These are phyloP conservation scores for Yamadazyma spencermartinsiae DNA, from an alignment of 1,139 yeast genomes.

Conservation along the genomic window DNA sequence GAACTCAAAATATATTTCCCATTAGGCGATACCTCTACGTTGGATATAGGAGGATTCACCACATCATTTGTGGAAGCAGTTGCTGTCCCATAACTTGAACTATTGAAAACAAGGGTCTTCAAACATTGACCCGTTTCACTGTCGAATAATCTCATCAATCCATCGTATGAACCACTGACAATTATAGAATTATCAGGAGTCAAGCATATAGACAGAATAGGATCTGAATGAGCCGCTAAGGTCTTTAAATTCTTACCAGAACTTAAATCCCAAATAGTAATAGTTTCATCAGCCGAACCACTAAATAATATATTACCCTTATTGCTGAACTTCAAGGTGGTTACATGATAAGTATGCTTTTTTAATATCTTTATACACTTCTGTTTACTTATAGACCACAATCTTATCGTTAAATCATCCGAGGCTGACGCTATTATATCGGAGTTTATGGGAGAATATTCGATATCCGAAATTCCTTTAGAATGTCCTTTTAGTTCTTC, in stretches of 20 bases:
- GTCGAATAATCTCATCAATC: conserved; percentile 85
- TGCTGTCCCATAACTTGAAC: conserved; percentile 57
- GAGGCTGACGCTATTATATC: conserved; percentile 77
- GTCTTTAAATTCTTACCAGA: conserved; percentile 74
- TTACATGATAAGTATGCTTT: conserved; percentile 87
- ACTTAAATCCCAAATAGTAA: conserved; percentile 84
- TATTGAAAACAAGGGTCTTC: conserved; percentile 76
- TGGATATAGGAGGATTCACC: conserved; percentile 65
- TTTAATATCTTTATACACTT: conserved; percentile 58
- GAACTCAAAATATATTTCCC: conserved; percentile 78
- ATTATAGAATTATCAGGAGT: conserved; percentile 80
- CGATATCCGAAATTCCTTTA: conserved; percentile 66
- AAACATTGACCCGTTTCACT: conserved; percentile 88
- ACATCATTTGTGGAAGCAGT: conserved; percentile 57
- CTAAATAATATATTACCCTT: conserved; percentile 79
- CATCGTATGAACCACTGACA: conserved; percentile 89
- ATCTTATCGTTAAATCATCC: conserved; percentile 78
- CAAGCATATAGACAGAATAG: conserved; percentile 74
- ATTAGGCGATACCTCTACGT: conserved; percentile 77
- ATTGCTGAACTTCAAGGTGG: conserved; percentile 65
- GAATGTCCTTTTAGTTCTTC: conserved; percentile 59
- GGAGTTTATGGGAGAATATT: conserved; percentile 75
- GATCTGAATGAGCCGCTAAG: conserved; percentile 91
- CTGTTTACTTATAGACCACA: conserved; percentile 62
- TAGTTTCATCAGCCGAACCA: conserved; percentile 89